Percentiles rank a stretch among this genome's conserved stretches.
Evolutionary conservation across 2,329 filamentous ascomycete genomes (phyloP).

Genomic region (Cladosporium oxysporum): DNA sequence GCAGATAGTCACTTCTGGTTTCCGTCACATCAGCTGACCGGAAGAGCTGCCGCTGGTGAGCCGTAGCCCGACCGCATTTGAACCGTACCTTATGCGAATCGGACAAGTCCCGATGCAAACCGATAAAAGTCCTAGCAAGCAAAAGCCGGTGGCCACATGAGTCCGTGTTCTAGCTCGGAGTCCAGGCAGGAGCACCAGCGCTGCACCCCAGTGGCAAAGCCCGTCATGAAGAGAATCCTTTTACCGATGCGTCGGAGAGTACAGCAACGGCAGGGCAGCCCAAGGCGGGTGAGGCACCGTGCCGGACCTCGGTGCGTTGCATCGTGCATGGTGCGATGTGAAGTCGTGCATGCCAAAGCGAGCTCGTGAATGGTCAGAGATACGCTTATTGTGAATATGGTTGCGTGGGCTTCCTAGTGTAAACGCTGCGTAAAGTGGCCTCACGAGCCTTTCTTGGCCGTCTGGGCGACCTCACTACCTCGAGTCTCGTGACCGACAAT

Average conservation of each 20-base stretch:
- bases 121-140: not conserved
- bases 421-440: not conserved
- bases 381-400: slow-evolving; percentile 13
- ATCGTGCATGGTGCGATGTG: not conserved
- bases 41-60: not conserved
- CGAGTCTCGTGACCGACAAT: not conserved
- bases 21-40: not conserved
- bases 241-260: not conserved
- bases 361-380: slow-evolving; percentile 18
- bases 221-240: slow-evolving; percentile 7
- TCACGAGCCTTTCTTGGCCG: not conserved
- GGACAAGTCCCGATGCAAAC: not conserved
- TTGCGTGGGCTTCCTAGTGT: slow-evolving; percentile 3
- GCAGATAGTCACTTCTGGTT: not conserved
- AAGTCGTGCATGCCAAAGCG: not conserved
- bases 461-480: not conserved
- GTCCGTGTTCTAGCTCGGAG: not conserved
- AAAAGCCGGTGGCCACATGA: not conserved
- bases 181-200: not conserved
- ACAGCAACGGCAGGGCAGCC: not conserved
- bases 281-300: slow-evolving; percentile 4
- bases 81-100: not conserved
- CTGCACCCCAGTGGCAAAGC: slow-evolving; percentile 11
- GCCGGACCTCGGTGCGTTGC: slow-evolving; percentile 1
- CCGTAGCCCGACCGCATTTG: not conserved